Base-by-base conservation (phyloP, 164 flowering plant genomes). In the Berberis vulgaris region DNA sequence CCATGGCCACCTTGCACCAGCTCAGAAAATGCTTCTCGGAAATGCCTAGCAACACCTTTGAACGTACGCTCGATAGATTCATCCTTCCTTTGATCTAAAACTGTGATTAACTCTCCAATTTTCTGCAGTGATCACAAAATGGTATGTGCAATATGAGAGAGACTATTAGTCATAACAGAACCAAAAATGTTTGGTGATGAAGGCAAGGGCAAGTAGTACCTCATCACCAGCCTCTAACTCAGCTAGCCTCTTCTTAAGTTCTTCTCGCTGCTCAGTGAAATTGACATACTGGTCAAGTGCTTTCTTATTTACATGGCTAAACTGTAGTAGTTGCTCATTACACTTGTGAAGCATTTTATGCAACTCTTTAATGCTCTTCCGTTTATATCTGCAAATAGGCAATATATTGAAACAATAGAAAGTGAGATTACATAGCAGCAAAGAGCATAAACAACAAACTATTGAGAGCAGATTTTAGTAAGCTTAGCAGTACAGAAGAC, bases 341-440 rank as follows among this genome's bases (percentile, higher is more conserved):
- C 99, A 95, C 77, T 81, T 86, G 73, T 91, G 97, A 63, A 95
- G 96, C 94, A 86, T 82, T 76, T 81, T 91, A 69, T 83, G 79
- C 81, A 95, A 64, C 49, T 95, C 97, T 71, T 54, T 38, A 26
- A 38, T 54, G 40, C 38, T 54, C 13, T 54, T 54, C 57, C 5
- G 57, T 4, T 54, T 54, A 54, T 54, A 54, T 73, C 97, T 94
- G 60, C 43, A 41, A 40, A 71, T 69, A 62, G 39, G 38, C 54
- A 68, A 39, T 45, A 57, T 0, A 54, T 59, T 50, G 49, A 39
- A 61, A 55, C 13, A 53, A 9, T 11, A 62, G 56, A 26, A 26
- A 26, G 26, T 26, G 26, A 26, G 26, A 26, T 26, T 26, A 26
- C 26, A 26, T 26, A 26, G 26, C 26, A 26, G 26, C 26, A 26